These are phyloP conservation scores for Carex cristatella DNA, from an alignment of 176 grass and related monocot genomes.

Conservation along the genomic window DNA sequence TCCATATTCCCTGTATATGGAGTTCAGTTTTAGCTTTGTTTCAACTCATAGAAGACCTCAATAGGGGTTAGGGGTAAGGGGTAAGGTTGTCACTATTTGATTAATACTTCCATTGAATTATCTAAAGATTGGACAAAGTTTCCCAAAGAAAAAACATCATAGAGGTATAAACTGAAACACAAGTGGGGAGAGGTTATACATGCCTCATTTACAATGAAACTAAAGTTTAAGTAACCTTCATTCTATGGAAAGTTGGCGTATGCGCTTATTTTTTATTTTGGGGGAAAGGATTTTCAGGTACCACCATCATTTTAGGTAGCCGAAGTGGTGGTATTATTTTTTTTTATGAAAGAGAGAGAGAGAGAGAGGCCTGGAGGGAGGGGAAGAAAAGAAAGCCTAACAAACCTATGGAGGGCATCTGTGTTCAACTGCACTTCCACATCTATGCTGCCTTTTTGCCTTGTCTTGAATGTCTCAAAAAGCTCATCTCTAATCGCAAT, in stretches of 20 bases:
- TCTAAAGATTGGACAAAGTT: neutral
- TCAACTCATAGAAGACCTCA: neutral
- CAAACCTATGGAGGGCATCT: slow-evolving; percentile 81
- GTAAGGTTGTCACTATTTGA: neutral
- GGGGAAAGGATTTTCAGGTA: neutral
- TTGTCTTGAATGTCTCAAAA: slow-evolving; percentile 89
- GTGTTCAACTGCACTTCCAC: slow-evolving; percentile 63
- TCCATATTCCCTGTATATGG: neutral
- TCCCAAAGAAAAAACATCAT: neutral
- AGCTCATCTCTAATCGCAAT: slow-evolving; percentile 90
- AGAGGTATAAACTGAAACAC: neutral
- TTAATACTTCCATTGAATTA: neutral
- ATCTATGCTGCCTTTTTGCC: slow-evolving; percentile 87
- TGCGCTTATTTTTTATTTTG: slow-evolving; percentile 1
- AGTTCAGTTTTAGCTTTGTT: neutral
- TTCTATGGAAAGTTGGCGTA: neutral
- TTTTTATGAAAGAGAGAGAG: neutral
- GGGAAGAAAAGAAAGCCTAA: neutral
- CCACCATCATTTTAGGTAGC: slow-evolving; percentile 14
- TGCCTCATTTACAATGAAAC: neutral
- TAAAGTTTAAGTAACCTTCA: neutral
- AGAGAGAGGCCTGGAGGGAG: neutral
- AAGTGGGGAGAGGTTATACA: neutral
- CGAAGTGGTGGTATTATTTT: neutral
- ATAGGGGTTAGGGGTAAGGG: neutral